phyloP scores from a whole-genome alignment of 805 yeast species.

The Yueomyces sp. region DNA sequence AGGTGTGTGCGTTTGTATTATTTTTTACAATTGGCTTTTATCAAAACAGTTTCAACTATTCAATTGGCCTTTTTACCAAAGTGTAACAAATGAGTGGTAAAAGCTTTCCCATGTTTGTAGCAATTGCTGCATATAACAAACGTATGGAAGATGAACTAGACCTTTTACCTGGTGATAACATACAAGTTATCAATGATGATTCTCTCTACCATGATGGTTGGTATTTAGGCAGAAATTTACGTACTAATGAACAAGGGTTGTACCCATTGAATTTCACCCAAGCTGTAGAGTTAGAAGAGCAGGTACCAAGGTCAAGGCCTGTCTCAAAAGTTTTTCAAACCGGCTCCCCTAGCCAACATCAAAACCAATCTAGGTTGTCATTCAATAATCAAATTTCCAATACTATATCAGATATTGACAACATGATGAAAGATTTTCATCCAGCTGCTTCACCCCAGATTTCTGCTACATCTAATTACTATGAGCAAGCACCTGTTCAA shows the following conservation, averaged over 20 bases:
- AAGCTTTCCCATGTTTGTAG: constrained; percentile 27
- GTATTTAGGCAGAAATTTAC: constrained; percentile 77
- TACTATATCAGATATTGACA: neutral
- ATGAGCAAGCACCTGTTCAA: neutral
- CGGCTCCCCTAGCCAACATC: neutral
- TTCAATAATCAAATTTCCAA: neutral
- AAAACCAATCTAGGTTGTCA: no score
- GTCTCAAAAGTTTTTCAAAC: neutral
- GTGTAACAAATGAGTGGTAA: neutral
- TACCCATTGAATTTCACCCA: constrained; percentile 86
- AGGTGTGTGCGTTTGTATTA: no score
- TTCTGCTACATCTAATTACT: neutral
- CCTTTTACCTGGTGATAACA: constrained; percentile 65
- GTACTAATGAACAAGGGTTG: constrained; percentile 63
- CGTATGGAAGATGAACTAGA: constrained; percentile 83
- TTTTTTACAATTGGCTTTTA: no score
- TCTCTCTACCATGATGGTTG: constrained; percentile 91
- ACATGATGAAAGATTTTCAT: neutral
- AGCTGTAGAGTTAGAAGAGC: constrained; percentile 12
- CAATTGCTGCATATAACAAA: constrained; percentile 74
- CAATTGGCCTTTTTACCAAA: no score
- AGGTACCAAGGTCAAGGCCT: neutral
- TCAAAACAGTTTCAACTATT: no score
- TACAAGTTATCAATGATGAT: constrained; percentile 86
- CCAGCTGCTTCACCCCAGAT: no score